A percentile compares a stretch with the other conserved stretches of the same genome.
phyloP scores from a whole-genome alignment of 208 protist genomes.

The Cochliopodium minus region DNA sequence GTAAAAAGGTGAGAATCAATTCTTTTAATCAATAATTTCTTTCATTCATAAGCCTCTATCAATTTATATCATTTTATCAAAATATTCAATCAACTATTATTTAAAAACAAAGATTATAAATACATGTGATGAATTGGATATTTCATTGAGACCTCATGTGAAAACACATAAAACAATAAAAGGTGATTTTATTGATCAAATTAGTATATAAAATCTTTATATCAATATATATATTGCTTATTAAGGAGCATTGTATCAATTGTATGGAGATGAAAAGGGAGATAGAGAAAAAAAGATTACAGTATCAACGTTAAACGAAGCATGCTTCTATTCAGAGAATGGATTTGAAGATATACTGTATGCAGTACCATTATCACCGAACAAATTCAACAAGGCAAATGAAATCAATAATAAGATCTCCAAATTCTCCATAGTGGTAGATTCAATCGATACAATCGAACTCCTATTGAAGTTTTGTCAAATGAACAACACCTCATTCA shows the following conservation, averaged over 20 bases:
- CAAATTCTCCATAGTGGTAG: background rate
- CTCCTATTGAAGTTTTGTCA: background rate
- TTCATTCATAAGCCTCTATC: too few relatives aligned
- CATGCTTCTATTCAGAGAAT: background rate
- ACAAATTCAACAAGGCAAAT: background rate
- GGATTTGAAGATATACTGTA: conserved; percentile 15
- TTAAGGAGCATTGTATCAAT: too few relatives aligned
- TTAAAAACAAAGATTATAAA: conserved; percentile 9
- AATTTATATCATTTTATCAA: too few relatives aligned
- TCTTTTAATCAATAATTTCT: too few relatives aligned
- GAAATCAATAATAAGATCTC: background rate
- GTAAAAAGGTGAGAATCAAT: background rate
- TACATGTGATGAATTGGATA: background rate
- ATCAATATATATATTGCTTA: too few relatives aligned
- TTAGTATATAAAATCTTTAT: too few relatives aligned
- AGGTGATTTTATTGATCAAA: background rate
- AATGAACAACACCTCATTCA: background rate
- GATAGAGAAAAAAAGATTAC: background rate
- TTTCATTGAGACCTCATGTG: conserved; percentile 14
- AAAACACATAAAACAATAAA: conserved; percentile 20
- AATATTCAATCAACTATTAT: too few relatives aligned
- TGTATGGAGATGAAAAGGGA: too few relatives aligned
- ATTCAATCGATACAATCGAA: background rate
- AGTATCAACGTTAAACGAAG: conserved; percentile 12
- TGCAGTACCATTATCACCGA: conserved; percentile 11